Base-by-base conservation (phyloP, 2,329 filamentous ascomycete genomes). In the Aspergillus luchuensis region DNA sequence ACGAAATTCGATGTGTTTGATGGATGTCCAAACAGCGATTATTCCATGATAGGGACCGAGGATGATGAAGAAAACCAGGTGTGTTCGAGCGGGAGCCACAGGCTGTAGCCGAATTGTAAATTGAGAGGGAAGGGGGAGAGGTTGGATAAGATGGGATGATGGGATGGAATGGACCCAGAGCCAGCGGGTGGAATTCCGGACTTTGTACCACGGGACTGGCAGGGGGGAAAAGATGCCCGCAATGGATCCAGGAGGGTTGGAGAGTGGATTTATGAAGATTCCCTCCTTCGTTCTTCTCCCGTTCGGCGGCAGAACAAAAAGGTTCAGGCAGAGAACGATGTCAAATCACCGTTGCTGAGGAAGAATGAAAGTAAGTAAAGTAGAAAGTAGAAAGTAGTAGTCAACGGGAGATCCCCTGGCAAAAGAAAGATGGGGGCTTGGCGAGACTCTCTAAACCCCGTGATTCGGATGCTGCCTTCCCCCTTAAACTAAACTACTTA, bases 21-120 rank as follows among this genome's bases (percentile, higher is more conserved):
- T 28, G 36, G 36, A 41, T 28, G 45, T 61, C 41, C 57, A 41
- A 43, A 52, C 49, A 57, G 63, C 36, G 53, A 41, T 52, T 57
- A 59, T 61, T 59, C 65, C 66, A 68, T 68, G 53, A 45, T 63
- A 65, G 50, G 61, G 56, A 61, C 30, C 51, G 49, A 33, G 55
- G 51, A 58, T 50, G 28, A 56, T 43, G 49, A 48, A 52, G 54
- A 47, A 33, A 59, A 57, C 54, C 45, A 36, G 47, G 23, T 21
- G 47, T 25, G 47, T 21, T 36, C 53, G 48, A 13, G 33, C 52
- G 36, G 48, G 53, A 63, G 62, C 56, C 56, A 61, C 61, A 57
- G 25, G 33, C 56, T 39, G 53, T 51, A 39, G 43, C 39, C 19
- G 17, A 53, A 47, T 43, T 19, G 43, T 17, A 30, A 56, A 56